Conservation (phyloP, 169 alveolate species). For the Cryptosporidium xiaoi region DNA sequence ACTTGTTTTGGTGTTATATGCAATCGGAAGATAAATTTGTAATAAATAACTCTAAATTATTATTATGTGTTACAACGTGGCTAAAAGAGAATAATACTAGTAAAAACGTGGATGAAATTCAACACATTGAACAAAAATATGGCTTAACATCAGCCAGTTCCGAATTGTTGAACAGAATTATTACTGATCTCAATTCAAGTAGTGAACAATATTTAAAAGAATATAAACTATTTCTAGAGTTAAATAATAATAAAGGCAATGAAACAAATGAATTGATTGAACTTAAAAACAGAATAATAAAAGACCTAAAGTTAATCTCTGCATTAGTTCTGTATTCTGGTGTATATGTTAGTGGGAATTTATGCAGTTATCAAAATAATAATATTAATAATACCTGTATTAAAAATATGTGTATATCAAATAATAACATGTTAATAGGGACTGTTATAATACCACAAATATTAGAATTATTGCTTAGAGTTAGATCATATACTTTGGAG, state of each 20-base stretch:
- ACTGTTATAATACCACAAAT: slow-evolving; percentile 42
- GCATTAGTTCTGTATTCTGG: slow-evolving; percentile 32
- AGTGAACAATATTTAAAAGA: slow-evolving; percentile 21
- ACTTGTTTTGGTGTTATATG: slow-evolving; percentile 54
- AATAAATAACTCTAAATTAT: slow-evolving; percentile 25
- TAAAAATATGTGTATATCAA: not conserved
- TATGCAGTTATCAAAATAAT: not conserved
- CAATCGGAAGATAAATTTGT: slow-evolving; percentile 43
- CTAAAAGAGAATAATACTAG: not conserved
- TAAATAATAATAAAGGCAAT: not conserved
- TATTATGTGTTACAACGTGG: slow-evolving; percentile 55
- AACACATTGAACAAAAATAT: slow-evolving; percentile 8
- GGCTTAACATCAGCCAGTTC: slow-evolving; percentile 33
- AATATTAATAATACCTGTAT: not conserved
- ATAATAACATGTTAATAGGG: not conserved
- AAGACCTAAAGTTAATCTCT: slow-evolving; percentile 13
- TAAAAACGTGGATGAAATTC: not conserved
- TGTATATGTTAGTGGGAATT: slow-evolving; percentile 5
- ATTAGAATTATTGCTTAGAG: slow-evolving; percentile 2
- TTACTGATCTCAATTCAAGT: slow-evolving; percentile 6
- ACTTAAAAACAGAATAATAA: slow-evolving; percentile 14
- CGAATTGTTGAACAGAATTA: slow-evolving; percentile 13
- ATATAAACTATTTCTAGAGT: not conserved
- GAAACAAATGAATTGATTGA: not conserved
- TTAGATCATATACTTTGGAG: slow-evolving; percentile 28